phyloP scores from a whole-genome alignment of 768 basidiomycete genomes.

The Kwoniella mangroviensis region DNA sequence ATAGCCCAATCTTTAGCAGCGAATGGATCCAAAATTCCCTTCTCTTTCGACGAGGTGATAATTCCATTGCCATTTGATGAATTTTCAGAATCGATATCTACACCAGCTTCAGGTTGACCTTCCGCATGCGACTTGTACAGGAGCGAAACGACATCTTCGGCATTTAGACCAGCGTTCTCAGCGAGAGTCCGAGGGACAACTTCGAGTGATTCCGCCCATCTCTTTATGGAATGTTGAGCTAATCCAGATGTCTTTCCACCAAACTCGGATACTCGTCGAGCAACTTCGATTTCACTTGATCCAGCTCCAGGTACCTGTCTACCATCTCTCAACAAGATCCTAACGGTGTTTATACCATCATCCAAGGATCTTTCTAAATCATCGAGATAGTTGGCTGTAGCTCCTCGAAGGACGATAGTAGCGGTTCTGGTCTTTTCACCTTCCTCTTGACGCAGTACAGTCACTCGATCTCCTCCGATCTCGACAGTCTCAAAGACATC shows the following conservation, averaged over 20 bases:
- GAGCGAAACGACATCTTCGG: constrained; percentile 85
- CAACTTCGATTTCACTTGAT: constrained; percentile 91
- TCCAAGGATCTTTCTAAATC: constrained; percentile 96
- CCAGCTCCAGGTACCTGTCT: constrained; percentile 92
- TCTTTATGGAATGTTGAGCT: constrained; percentile 88
- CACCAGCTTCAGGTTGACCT: constrained; percentile 53
- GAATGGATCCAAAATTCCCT: constrained; percentile 81
- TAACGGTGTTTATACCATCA: constrained; percentile 95
- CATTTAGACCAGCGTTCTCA: constrained; percentile 89
- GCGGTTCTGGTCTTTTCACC: constrained; percentile 83
- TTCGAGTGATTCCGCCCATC: constrained; percentile 86
- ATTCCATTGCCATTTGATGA: constrained; percentile 32
- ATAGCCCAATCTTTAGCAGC: constrained; percentile 75
- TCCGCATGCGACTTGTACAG: constrained; percentile 89
- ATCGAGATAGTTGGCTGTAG: constrained; percentile 90
- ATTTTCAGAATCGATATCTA: constrained; percentile 51
- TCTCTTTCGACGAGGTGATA: constrained; percentile 27
- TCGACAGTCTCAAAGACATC: constrained; percentile 95
- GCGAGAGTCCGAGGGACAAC: constrained; percentile 90
- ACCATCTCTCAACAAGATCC: constrained; percentile 85
- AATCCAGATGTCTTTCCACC: constrained; percentile 88
- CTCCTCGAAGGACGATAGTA: constrained; percentile 92
- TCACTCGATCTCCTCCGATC: constrained; percentile 96
- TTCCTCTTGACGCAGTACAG: constrained; percentile 88
- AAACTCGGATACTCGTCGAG: constrained; percentile 78